Base-by-base conservation (phyloP, 371 early-diverging fungal genomes). In the Globomyces sp. region DNA sequence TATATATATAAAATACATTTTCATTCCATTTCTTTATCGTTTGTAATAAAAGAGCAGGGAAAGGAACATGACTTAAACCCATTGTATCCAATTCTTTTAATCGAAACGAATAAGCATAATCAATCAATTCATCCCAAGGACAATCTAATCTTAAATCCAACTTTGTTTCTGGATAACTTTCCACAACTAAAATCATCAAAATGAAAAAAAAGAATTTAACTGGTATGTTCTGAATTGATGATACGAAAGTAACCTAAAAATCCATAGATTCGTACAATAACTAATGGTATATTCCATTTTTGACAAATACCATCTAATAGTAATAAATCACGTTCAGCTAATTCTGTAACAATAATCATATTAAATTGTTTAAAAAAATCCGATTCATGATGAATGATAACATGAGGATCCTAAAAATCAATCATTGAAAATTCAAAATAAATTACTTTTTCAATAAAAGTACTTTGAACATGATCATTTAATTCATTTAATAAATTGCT, bases 381-480 rank as follows among this genome's bases (percentile, higher is more conserved):
- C 1, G 88, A 85, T 1, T 79, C 66, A 10, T 78, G 71, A 2
- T 84, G 71, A 55, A 91, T 80, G 1, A 89, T 44, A 0, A 72
- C 46, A 13, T 36, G 66, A 1, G 75, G 71, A 63, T 68, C 64
- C 71, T 78, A 36, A 24, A 24, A 24, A 24, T 24, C 24, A 24
- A 24, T 24, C 24, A 24, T 24, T 24, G 24, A 24, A 24, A 5
- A 34, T 42, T 41, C 39, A 40, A 9, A 43, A 57, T 50, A 11
- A 37, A 49, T 40, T 72, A 86, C 88, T 75, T 80, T 74, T 49
- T 74, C 75, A 11, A 86, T 70, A 57, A 61, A 68, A 34, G 69
- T 58, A 4, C 90, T 92, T n/a, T 71, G 63, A 24, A 90, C 96
- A 65, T 93, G 93, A 63, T 88, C 90, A 73, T 98, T 98, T 58